phyloP scores from a whole-genome alignment of 106 monocot genomes.

The Dioscorea dumetorum region DNA sequence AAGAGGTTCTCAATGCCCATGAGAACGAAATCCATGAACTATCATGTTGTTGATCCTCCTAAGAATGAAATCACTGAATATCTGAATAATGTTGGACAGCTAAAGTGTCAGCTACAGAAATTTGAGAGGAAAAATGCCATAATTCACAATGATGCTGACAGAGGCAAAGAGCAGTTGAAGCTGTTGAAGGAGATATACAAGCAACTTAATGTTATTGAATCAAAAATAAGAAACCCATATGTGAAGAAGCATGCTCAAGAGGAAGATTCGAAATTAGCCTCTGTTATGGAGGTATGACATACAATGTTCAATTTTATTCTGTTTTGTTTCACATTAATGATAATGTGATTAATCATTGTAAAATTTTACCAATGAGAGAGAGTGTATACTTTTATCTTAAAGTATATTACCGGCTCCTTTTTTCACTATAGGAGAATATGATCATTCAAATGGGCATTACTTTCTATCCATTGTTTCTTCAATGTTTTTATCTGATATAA shows the following conservation, averaged over 20 bases:
- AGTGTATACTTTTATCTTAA: neutral
- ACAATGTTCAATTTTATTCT: neutral
- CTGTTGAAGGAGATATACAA: constrained; percentile 40
- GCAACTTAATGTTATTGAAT: constrained; percentile 37
- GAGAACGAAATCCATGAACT: constrained; percentile 4
- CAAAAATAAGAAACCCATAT: constrained; percentile 12
- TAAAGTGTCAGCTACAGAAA: constrained; percentile 23
- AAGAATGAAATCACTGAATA: neutral
- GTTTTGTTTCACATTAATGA: neutral
- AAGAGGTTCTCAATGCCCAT: neutral
- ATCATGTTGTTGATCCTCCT: constrained; percentile 1
- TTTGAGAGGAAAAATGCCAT: constrained; percentile 29
- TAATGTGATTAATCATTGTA: neutral
- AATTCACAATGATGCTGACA: constrained; percentile 22
- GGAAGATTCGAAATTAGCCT: constrained; percentile 24
- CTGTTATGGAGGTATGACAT: constrained; percentile 50
- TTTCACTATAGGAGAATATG: neutral
- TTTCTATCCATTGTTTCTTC: neutral
- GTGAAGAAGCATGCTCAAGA: constrained; percentile 9
- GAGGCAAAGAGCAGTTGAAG: constrained; percentile 34
- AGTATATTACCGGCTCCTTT: neutral
- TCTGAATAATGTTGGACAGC: constrained; percentile 27
- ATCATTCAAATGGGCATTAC: neutral
- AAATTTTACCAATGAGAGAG: neutral
- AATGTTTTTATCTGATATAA: neutral